Evolutionary conservation across 1,284 basidiomycete genomes (phyloP).

Genomic region (Trametes versicolor): DNA sequence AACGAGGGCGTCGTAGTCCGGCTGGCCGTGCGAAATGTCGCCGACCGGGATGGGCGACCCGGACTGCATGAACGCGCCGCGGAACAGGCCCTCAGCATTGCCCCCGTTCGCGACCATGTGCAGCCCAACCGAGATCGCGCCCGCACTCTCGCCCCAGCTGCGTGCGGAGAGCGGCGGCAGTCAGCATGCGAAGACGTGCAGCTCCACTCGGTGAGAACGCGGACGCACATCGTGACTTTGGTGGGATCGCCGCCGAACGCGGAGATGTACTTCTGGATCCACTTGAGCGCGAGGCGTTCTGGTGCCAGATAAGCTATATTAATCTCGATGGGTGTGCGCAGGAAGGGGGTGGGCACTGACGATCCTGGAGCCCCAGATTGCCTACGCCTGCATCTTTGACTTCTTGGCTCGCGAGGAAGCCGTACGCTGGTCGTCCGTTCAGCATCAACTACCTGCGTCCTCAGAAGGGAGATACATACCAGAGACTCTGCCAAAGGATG

Average conservation of each 20-base stretch:
- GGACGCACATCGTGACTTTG: slow-evolving; percentile 35
- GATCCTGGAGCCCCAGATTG: slow-evolving; percentile 65
- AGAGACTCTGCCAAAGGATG: slow-evolving; percentile 6
- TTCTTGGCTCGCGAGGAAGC: slow-evolving; percentile 49
- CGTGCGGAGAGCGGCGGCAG: background rate
- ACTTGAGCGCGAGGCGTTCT: slow-evolving; percentile 15
- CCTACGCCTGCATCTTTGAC: slow-evolving; percentile 59
- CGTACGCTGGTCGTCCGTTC: slow-evolving; percentile 8
- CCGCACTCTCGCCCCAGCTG: slow-evolving; percentile 54
- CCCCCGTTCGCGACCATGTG: slow-evolving; percentile 47
- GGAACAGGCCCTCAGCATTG: slow-evolving; percentile 46
- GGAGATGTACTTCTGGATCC: slow-evolving; percentile 20
- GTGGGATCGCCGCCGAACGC: slow-evolving; percentile 19
- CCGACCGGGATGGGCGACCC: slow-evolving; percentile 46
- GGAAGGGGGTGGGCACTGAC: slow-evolving; percentile 46
- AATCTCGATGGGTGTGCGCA: slow-evolving; percentile 7
- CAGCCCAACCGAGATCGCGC: slow-evolving; percentile 46
- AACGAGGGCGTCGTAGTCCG: slow-evolving; percentile 46
- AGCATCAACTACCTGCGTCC: background rate
- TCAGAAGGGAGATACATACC: background rate
- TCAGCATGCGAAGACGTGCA: background rate
- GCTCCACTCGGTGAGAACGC: slow-evolving; percentile 21
- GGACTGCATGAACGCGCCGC: slow-evolving; percentile 48
- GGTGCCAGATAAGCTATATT: slow-evolving; percentile 8
- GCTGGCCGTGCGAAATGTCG: slow-evolving; percentile 44